These are phyloP conservation scores for Hyaloscypha finlandica DNA, from an alignment of 495 filamentous ascomycete genomes.

Conservation along the genomic window DNA sequence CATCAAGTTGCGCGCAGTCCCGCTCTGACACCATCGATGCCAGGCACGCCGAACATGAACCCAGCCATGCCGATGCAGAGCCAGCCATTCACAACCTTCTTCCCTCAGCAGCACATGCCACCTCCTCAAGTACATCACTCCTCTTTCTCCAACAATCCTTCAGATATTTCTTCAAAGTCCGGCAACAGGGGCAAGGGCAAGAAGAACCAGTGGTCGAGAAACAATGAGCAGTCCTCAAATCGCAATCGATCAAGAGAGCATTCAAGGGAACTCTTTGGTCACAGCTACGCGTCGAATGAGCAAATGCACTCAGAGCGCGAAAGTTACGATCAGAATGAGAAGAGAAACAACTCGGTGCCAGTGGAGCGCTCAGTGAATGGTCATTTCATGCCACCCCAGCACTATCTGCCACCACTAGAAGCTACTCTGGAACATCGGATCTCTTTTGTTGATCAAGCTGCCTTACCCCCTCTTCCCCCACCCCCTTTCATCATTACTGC, in stretches of 20 bases:
- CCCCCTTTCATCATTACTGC: slow-evolving; percentile 34
- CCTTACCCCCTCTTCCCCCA: slow-evolving; percentile 11
- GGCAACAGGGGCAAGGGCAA: slow-evolving; percentile 37
- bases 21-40: slow-evolving; percentile 65
- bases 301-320: slow-evolving; percentile 23
- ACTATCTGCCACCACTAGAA: slow-evolving; percentile 13
- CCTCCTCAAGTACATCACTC: slow-evolving; percentile 70
- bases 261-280: slow-evolving; percentile 32
- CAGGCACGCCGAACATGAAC: slow-evolving; percentile 69
- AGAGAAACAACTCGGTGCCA: slow-evolving; percentile 10
- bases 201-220: slow-evolving; percentile 45
- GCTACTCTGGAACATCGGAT: slow-evolving; percentile 14
- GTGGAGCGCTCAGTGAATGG: slow-evolving; percentile 15
- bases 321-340: slow-evolving; percentile 18
- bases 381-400: slow-evolving; percentile 19
- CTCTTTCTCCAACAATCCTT: slow-evolving; percentile 43
- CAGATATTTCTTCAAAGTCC: slow-evolving; percentile 23
- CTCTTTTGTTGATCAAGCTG: slow-evolving; percentile 9
- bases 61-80: slow-evolving; percentile 55
- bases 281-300: slow-evolving; percentile 32
- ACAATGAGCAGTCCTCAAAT: slow-evolving; percentile 47
- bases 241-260: slow-evolving; percentile 27
- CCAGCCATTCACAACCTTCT: slow-evolving; percentile 60
- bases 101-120: slow-evolving; percentile 55
- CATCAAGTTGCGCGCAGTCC: slow-evolving; percentile 72